These are phyloP conservation scores for Clohesyomyces aquaticus DNA, from an alignment of 495 filamentous ascomycete genomes.

Conservation along the genomic window DNA sequence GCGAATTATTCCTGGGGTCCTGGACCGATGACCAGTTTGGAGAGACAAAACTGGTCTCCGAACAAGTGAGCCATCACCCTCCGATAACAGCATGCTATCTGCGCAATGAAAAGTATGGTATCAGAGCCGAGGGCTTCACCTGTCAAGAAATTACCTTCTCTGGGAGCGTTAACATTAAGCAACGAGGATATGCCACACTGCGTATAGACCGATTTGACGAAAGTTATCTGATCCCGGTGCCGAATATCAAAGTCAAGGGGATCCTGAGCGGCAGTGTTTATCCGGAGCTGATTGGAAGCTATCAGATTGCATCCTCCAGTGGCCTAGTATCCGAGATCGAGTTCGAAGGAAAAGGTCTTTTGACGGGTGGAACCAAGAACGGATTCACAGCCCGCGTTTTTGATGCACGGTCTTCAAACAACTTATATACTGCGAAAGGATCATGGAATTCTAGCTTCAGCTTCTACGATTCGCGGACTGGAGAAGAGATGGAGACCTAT, in stretches of 20 bases:
- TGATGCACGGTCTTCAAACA: not conserved
- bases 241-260: conserved; percentile 52
- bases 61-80: conserved; percentile 30
- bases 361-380: conserved; percentile 23
- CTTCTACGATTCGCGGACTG: conserved; percentile 11
- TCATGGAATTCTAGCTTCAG: conserved; percentile 15
- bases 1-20: conserved; percentile 43
- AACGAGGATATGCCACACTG: conserved; percentile 44
- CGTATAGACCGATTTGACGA: conserved; percentile 56
- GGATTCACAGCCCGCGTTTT: conserved; percentile 15
- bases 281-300: conserved; percentile 20
- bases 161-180: conserved; percentile 43
- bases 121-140: conserved; percentile 43
- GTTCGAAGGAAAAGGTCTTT: conserved; percentile 26
- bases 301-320: conserved; percentile 8
- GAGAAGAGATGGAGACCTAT: conserved; percentile 22
- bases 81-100: conserved; percentile 46
- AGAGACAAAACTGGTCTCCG: not conserved
- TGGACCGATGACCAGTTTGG: conserved; percentile 15
- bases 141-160: conserved; percentile 44
- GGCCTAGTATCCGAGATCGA: conserved; percentile 21
- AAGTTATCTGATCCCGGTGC: conserved; percentile 55
- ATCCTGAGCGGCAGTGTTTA: conserved; percentile 49
- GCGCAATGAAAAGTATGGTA: conserved; percentile 41
- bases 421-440: conserved; percentile 16